phyloP scores from a whole-genome alignment of 352 stramenopile genomes.

The Globisporangium takayamanum region DNA sequence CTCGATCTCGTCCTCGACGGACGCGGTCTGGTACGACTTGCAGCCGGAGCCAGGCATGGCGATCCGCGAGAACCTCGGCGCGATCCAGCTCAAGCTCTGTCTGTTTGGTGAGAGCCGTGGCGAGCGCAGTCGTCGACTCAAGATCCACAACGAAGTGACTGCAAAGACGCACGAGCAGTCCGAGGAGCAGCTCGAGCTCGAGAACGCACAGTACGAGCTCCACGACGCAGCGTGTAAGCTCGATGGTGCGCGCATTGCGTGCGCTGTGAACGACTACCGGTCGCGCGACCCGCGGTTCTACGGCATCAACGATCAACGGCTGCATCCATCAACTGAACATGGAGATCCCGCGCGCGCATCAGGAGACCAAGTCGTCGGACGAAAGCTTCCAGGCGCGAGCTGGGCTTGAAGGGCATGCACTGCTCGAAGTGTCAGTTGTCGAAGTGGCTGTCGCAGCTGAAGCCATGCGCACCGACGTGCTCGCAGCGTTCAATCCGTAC shows the following conservation, averaged over 20 bases:
- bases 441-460: conserved; percentile 19
- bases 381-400: conserved; percentile 48
- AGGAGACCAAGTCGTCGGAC: conserved; percentile 44
- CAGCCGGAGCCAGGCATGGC: conserved; percentile 38
- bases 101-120: conserved; percentile 56
- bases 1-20: conserved; percentile 38
- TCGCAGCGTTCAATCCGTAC: conserved; percentile 34
- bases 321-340: conserved; percentile 66
- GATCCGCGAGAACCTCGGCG: conserved; percentile 37
- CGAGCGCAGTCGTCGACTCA: conserved; percentile 37
- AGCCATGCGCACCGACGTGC: conserved; percentile 21
- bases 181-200: conserved; percentile 51
- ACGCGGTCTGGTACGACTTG: conserved; percentile 43
- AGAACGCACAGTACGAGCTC: conserved; percentile 58
- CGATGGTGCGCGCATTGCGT: conserved; percentile 63
- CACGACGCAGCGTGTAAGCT: conserved; percentile 61
- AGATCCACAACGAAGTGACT: conserved; percentile 49
- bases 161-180: conserved; percentile 56
- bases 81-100: conserved; percentile 44
- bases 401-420: conserved; percentile 50
- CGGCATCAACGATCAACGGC: conserved; percentile 74
- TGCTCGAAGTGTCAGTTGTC: conserved; percentile 52
- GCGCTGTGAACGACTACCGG: conserved; percentile 56
- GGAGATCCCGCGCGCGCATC: conserved; percentile 50
- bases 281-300: conserved; percentile 63